Evolutionary conservation across 129 eudicot species (phyloP).

Genomic region (Calendula officinalis): DNA sequence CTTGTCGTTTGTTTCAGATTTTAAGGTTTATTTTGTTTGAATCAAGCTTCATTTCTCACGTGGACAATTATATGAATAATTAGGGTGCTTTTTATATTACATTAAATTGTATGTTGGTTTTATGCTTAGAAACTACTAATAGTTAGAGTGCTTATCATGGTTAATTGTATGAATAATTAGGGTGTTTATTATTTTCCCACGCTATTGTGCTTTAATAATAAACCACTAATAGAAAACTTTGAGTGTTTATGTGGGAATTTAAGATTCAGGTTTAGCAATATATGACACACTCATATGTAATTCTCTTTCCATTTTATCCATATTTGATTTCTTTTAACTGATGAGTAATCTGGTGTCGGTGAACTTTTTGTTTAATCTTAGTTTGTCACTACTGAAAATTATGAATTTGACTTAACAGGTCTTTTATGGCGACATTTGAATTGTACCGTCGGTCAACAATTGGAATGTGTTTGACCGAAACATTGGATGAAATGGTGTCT

Average conservation of each 20-base stretch:
- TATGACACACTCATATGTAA: neutral
- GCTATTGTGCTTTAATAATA: neutral
- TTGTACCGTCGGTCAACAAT: conserved; percentile 90
- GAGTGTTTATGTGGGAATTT: conserved; percentile 5
- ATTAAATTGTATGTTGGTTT: neutral
- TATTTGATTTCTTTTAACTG: neutral
- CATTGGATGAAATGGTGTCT: conserved; percentile 90
- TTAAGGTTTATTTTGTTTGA: neutral
- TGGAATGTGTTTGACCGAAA: conserved; percentile 96
- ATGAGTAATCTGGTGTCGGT: neutral
- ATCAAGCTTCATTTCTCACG: neutral
- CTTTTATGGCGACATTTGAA: conserved; percentile 81
- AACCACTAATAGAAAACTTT: neutral
- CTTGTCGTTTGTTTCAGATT: neutral
- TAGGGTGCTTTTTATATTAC: neutral
- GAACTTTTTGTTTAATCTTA: neutral
- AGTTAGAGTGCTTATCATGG: no score
- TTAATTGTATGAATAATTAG: no score
- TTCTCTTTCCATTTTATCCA: neutral
- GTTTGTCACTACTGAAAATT: neutral
- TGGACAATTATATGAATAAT: neutral
- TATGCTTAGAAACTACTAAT: neutral
- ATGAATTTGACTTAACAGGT: conserved; percentile 16
- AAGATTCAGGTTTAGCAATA: neutral
- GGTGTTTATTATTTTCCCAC: no score